Evolutionary conservation across 2,329 filamentous ascomycete species (phyloP), one percentile per base, ranked within the genome.

Genomic region (Sporothrix dimorphospora): DNA sequence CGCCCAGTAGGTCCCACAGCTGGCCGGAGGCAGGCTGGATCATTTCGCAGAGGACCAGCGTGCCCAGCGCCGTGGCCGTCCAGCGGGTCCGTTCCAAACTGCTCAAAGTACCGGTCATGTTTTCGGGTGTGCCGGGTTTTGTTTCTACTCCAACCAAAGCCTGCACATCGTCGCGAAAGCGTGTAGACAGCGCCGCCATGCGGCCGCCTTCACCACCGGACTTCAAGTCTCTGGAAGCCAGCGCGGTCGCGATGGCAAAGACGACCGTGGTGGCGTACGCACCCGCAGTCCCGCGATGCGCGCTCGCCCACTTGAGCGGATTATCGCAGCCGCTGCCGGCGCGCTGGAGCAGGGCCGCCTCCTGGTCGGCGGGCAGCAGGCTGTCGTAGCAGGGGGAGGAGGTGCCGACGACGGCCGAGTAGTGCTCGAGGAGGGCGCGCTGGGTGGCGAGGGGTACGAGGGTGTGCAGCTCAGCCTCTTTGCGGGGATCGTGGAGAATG

Each of bases 311-410:
- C 45, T 68, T 68, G 7, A 68, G 45, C 19, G 65, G 65, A 12
- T 68, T 68, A 9, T 68, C 65, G 24, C 27, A 34, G 45, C 65
- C 45, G 45, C 65, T 68, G 45, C 45, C 45, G 45, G 42, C 65
- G 16, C 42, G 42, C 24, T 34, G 45, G 1, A 51, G 45, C 12
- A 68, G 45, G 21, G 45, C 65, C 4, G 65, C 65, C 24, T 49
- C 65, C 30, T 68, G 65, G 27, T 68, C 65, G 11, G 27, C 27
- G 19, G 65, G 65, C 8, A 68, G 42, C 19, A 68, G 16, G 27
- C 45, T 68, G 65, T 68, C 57, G 34, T 61, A 61, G 19, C 57
- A 61, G 9, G 57, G 57, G 0, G 57, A 61, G 9, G 57, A n/a
- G 2, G 30, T 30, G 4, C 57, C 57, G 30, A 34, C 30, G 30